These are phyloP conservation scores for Aureobasidium sp. DNA, from an alignment of 2,329 filamentous ascomycete genomes.

Conservation along the genomic window DNA sequence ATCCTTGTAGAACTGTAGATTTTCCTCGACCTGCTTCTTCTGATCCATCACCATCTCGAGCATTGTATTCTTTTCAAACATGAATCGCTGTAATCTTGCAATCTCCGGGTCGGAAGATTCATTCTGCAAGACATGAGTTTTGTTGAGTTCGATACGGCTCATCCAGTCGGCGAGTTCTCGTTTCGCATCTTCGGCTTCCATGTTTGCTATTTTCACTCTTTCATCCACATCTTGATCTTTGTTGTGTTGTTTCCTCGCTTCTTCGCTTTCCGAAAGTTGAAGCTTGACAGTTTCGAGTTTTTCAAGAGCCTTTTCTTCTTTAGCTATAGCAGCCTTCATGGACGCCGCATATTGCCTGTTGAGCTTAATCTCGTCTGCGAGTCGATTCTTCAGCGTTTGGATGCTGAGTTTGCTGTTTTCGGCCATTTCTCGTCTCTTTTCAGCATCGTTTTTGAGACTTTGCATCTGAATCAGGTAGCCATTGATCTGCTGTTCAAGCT, in stretches of 20 bases:
- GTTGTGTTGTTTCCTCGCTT: neutral
- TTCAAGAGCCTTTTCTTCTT: neutral
- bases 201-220: neutral
- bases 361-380: neutral
- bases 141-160: neutral
- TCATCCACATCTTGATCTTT: neutral
- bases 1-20: neutral
- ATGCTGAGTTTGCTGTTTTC: neutral
- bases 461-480: neutral
- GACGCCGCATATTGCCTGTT: neutral
- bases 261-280: neutral
- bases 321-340: neutral
- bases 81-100: neutral
- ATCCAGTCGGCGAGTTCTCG: neutral
- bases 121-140: neutral
- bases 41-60: neutral
- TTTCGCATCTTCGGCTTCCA: neutral
- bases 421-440: neutral
- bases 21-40: neutral
- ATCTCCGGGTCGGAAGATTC: neutral
- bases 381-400: neutral
- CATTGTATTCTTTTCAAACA: neutral
- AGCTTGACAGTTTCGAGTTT: neutral
- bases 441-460: neutral
- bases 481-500: neutral